A percentile compares a stretch with the other conserved stretches of the same genome.
Evolutionary conservation across 306 rosid genomes (phyloP).

Genomic region (Trichosanthes truncata): DNA sequence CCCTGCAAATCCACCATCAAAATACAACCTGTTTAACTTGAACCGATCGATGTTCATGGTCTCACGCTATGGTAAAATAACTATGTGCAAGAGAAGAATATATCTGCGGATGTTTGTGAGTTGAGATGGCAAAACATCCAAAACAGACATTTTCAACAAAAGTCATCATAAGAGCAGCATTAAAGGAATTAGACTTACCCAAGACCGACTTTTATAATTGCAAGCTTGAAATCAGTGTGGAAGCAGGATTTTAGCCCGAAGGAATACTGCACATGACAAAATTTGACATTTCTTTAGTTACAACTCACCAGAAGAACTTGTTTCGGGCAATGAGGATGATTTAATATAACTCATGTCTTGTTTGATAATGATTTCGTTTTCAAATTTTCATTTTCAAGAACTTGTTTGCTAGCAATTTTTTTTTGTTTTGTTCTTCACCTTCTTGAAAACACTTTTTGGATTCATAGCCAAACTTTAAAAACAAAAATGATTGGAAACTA

Average conservation of each 20-base stretch:
- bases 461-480: background rate
- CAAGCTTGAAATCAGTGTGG: slow-evolving; percentile 52
- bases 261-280: slow-evolving; percentile 53
- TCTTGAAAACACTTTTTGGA: background rate
- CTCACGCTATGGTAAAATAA: background rate
- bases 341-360: background rate
- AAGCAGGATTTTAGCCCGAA: slow-evolving; percentile 71
- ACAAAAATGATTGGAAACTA: background rate
- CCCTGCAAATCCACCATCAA: slow-evolving; percentile 29
- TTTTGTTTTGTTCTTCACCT: background rate
- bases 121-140: background rate
- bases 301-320: background rate
- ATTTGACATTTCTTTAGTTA: slow-evolving; percentile 5
- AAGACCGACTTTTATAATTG: slow-evolving; percentile 36
- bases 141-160: background rate
- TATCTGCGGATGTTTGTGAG: background rate
- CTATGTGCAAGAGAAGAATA: background rate
- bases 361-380: background rate
- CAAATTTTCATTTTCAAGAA: background rate
- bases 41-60: background rate
- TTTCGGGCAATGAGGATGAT: background rate
- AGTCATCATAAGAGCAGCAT: background rate
- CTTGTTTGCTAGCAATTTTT: background rate
- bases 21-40: background rate
- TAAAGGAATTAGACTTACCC: slow-evolving; percentile 46